Evolutionary conservation across 2,329 filamentous ascomycete species (phyloP), one percentile per base, ranked within the genome.

Genomic region (Aspergillus sp.): DNA sequence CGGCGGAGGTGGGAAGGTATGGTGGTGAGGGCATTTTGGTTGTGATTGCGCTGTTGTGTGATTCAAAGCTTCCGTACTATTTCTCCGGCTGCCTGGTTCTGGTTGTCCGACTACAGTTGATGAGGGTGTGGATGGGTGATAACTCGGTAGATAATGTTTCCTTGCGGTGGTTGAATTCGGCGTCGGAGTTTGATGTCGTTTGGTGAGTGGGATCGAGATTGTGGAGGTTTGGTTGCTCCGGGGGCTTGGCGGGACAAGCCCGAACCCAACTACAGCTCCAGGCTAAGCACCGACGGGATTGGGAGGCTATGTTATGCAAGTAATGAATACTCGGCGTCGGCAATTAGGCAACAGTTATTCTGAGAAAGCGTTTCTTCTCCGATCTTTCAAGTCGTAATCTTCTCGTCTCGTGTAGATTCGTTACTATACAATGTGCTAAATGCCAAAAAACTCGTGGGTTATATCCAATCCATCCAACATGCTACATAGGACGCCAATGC

Each of bases 1-100:
- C 90, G 79, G 96, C 89, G 78, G 91, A 91, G 61, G 91, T 93
- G 55, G 85, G 82, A 75, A 96, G 88, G 76, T 91, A 88, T 3
- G 55, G 48, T 7, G 47, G 34, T 58, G 55, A 58, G 31, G 91
- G 89, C 93, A 97, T 97, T 60, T 69, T 50, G 41, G 13, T 41
- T 13, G 9, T 50, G 31, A 15, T 41, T 41, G 34, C 34, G 34
- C 34, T 15, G 34, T 15, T 15, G 34, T 41, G 34, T 41, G 34
- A 15, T 41, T 13, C 34, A 41, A 41, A 17, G 25, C 5, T 41
- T 15, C 15, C 11, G 34, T 15, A 13, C 34, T 17, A 4, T 13
- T 41, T 41, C 34, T 41, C 34, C 13, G 15, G 13, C 11, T 28
- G 34, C 1, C 9, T 15, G 4, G 3, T 41, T 41, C 34, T 41